A percentile compares a stretch with the other conserved stretches of the same genome.
Evolutionary conservation across 495 filamentous ascomycete genomes (phyloP).

Genomic region (Filosporella fistucella): DNA sequence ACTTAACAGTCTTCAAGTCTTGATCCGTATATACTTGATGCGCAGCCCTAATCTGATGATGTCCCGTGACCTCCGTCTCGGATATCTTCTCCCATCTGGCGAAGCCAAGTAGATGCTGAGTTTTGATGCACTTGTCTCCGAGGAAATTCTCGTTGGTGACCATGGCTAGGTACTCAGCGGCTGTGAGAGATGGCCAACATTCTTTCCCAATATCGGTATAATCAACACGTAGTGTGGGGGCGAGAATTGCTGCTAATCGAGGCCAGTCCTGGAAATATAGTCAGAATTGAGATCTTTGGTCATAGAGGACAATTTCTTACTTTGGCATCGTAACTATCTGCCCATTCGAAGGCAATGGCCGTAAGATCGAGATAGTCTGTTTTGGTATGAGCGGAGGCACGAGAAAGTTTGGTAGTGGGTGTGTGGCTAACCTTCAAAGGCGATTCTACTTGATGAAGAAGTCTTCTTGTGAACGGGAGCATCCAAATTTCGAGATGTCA

Average conservation of each 20-base stretch:
- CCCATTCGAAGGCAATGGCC: constrained; percentile 66
- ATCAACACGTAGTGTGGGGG: constrained; percentile 65
- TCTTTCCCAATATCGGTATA: constrained; percentile 72
- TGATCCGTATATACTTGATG: constrained; percentile 61
- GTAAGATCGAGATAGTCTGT: constrained; percentile 47
- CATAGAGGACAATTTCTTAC: neutral
- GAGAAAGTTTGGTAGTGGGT: too few relatives aligned
- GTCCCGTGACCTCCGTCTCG: constrained; percentile 63
- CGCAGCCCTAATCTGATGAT: constrained; percentile 74
- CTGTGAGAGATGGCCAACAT: constrained; percentile 66
- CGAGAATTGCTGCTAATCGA: constrained; percentile 65
- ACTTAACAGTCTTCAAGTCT: constrained; percentile 40
- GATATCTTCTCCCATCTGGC: constrained; percentile 67
- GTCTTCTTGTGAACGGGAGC: too few relatives aligned
- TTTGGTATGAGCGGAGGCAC: neutral
- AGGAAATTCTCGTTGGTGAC: constrained; percentile 60
- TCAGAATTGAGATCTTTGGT: neutral
- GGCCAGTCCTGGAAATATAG: constrained; percentile 53
- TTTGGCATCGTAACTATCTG: constrained; percentile 77
- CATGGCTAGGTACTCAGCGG: constrained; percentile 69
- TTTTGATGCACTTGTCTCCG: constrained; percentile 65
- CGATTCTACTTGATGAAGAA: too few relatives aligned
- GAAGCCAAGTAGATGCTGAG: constrained; percentile 63
- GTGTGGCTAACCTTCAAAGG: too few relatives aligned
- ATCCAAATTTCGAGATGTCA: too few relatives aligned